Evolutionary conservation across 257 asterid species (phyloP), one percentile per base, ranked within the genome.

Genomic region (Anisodus tanguticus): DNA sequence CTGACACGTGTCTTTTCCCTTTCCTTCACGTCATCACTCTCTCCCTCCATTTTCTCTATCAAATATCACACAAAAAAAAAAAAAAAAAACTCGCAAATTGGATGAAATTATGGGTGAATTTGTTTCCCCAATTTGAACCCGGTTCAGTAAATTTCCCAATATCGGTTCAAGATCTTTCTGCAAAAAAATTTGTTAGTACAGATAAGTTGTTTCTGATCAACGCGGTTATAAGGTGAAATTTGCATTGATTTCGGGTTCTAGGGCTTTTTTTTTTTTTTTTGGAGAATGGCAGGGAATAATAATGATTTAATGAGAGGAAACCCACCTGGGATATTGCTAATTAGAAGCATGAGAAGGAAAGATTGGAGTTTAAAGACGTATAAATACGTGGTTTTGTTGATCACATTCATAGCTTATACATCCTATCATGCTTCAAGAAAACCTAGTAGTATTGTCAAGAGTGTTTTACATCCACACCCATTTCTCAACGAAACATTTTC

Each of bases 391-490:
- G 97, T 95, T 88, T 79, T 94, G 86, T 59, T 92, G 69, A 91
- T 94, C 7, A 95, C 98, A 1, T 95, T 95, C 88, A 69, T 95
- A 16, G 97, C 98, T 0, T 95, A 95, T 63, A 83, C 98, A 16
- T 86, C 95, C 51, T 95, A 92, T 59, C 98, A 92, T 43, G 98
- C 98, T 85, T 95, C 98, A 0, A 86, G 98, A 79, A 95, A 95
- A 77, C 98, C 98, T 15, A 93, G 94, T 53, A 92, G 98, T 71
- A 94, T 95, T 84, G 97, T 95, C 11, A 95, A 95, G 86, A 95
- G 98, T 83, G 98, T 93, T 66, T 90, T 95, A 7, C 87, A 94
- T 90, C 98, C 98, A 1, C 90, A 87, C 15, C 85, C 90, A 0
- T 55, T 26, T 45, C 64, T 55, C 1, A 76, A 84, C 22, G 58